Percentiles rank a stretch among this genome's conserved stretches.
Evolutionary conservation across 1,284 basidiomycete genomes (phyloP).

Genomic region (Pyrrhoderma noxium): DNA sequence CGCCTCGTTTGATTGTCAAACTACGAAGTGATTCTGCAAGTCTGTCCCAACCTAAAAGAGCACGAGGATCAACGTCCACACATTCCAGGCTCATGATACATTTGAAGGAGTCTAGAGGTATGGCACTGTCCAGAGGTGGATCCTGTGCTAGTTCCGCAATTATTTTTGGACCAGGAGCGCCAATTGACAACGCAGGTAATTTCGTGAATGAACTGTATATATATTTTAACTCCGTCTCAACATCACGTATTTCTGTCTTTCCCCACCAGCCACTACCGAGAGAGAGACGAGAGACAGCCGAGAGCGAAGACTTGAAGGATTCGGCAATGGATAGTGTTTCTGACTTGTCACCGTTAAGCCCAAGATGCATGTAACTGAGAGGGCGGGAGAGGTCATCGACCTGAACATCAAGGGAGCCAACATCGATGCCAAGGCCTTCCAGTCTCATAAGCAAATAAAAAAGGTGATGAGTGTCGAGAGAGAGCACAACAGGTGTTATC

Average conservation of each 20-base stretch:
- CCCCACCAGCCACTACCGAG: constrained; percentile 68
- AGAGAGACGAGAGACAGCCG: constrained; percentile 69
- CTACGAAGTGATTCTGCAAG: constrained; percentile 66
- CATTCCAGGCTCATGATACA: constrained; percentile 70
- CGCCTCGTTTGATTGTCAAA: constrained; percentile 70
- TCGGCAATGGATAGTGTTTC: constrained; percentile 65
- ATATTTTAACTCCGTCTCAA: constrained; percentile 75
- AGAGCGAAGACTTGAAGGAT: constrained; percentile 75
- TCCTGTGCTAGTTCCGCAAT: constrained; percentile 69
- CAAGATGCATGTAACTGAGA: constrained; percentile 64
- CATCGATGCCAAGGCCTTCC: constrained; percentile 66
- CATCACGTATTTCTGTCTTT: constrained; percentile 43
- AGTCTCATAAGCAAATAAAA: constrained; percentile 85
- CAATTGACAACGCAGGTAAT: constrained; percentile 68
- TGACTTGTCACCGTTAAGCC: constrained; percentile 50
- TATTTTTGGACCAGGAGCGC: constrained; percentile 51
- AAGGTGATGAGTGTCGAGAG: constrained; percentile 75
- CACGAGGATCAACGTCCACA: constrained; percentile 75
- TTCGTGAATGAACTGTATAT: constrained; percentile 85
- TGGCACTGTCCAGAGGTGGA: constrained; percentile 63
- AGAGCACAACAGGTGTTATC: constrained; percentile 53
- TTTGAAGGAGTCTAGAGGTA: constrained; percentile 82
- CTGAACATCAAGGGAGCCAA: constrained; percentile 77
- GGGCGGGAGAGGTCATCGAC: constrained; percentile 65
- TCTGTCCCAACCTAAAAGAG: constrained; percentile 80